Conservation (phyloP, 2,329 filamentous ascomycete genomes). For the Dactylellina cionopaga region DNA sequence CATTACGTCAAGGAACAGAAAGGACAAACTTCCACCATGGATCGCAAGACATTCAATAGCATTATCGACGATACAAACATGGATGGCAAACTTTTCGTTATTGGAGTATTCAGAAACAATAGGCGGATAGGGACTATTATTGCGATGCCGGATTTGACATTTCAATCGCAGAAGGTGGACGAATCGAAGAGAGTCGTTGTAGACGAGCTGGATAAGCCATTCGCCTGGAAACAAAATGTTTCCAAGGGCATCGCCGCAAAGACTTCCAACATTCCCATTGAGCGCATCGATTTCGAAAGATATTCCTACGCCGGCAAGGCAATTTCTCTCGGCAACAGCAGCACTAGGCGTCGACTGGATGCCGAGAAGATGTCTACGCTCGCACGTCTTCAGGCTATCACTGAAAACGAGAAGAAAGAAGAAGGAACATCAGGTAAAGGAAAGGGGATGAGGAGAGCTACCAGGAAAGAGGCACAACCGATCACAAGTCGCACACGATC, state of each 20-base stretch:
- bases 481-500: conserved; percentile 25
- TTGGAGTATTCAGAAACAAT: conserved; percentile 35
- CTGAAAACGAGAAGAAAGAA: conserved; percentile 45
- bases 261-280: conserved; percentile 24
- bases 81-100: conserved; percentile 37
- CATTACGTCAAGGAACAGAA: conserved; percentile 42
- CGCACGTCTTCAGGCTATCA: conserved; percentile 49
- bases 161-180: conserved; percentile 26
- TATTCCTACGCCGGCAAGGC: conserved; percentile 33
- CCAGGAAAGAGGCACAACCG: not conserved
- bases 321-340: conserved; percentile 23
- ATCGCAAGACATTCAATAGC: conserved; percentile 45
- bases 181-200: conserved; percentile 33
- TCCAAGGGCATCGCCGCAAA: conserved; percentile 24
- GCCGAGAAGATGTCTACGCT: conserved; percentile 51
- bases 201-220: conserved; percentile 45
- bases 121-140: conserved; percentile 38
- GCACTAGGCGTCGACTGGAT: conserved; percentile 43
- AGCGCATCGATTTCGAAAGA: conserved; percentile 47
- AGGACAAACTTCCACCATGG: conserved; percentile 44
- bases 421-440: conserved; percentile 5
- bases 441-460: conserved; percentile 4
- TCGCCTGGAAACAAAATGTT: conserved; percentile 44
- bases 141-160: conserved; percentile 6
- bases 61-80: conserved; percentile 45